These are phyloP conservation scores for Dendrostoma leiphaemia DNA, from an alignment of 2,329 filamentous ascomycete species.

Conservation along the genomic window DNA sequence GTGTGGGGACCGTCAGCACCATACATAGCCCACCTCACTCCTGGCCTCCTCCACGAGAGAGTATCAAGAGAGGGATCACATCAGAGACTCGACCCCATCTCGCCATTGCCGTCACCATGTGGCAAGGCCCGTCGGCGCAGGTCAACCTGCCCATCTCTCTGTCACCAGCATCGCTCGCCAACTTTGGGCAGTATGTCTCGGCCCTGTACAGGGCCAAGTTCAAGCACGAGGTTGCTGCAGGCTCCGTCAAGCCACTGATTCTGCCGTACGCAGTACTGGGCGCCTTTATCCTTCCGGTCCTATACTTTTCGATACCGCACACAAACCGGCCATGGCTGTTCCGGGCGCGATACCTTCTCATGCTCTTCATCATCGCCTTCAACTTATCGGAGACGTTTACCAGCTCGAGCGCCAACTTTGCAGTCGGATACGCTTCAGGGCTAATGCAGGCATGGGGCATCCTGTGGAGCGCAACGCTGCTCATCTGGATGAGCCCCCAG, in stretches of 20 bases:
- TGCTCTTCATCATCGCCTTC: constrained; percentile 40
- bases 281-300: constrained; percentile 45
- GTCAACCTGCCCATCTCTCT: constrained; percentile 2
- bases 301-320: constrained; percentile 59
- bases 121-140: not conserved
- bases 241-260: constrained; percentile 45
- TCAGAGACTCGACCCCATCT: too few relatives aligned
- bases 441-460: constrained; percentile 50
- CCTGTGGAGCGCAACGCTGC: constrained; percentile 45
- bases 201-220: constrained; percentile 21
- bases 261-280: constrained; percentile 51
- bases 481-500: constrained; percentile 56
- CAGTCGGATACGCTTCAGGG: constrained; percentile 48
- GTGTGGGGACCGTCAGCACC: not conserved
- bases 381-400: constrained; percentile 40
- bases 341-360: constrained; percentile 47
- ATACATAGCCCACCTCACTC: too few relatives aligned
- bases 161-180: not conserved
- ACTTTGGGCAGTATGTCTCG: constrained; percentile 13
- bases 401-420: constrained; percentile 51
- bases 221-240: constrained; percentile 32
- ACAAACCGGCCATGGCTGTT: constrained; percentile 48
- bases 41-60: too few relatives aligned
- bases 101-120: constrained; percentile 7
- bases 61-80: too few relatives aligned